Conservation (phyloP, 768 basidiomycete genomes). For the Leucogyrophana mollusca region DNA sequence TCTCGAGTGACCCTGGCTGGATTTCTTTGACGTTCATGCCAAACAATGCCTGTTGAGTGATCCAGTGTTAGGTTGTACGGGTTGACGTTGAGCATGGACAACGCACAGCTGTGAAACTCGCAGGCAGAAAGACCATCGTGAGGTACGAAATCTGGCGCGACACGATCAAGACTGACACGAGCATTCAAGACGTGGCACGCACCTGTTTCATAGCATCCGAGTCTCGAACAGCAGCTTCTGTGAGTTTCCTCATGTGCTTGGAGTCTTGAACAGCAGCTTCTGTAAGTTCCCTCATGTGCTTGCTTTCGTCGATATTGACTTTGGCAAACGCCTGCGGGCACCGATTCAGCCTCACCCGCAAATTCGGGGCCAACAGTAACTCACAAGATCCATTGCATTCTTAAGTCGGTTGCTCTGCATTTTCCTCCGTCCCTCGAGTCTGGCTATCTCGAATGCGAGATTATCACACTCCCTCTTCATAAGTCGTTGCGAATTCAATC, state of each 20-base stretch:
- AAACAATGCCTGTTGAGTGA: constrained; percentile 28
- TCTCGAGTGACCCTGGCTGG: constrained; percentile 18
- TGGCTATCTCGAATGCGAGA: constrained; percentile 40
- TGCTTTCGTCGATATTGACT: constrained; percentile 51
- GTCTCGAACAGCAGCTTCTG: constrained; percentile 34
- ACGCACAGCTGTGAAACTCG: constrained; percentile 38
- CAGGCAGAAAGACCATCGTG: constrained; percentile 58
- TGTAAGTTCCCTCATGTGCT: constrained; percentile 5
- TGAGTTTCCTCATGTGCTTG: constrained; percentile 44
- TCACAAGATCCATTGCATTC: constrained; percentile 15
- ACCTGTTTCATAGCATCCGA: constrained; percentile 29
- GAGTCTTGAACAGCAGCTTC: constrained; percentile 1
- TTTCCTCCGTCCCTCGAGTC: constrained; percentile 14
- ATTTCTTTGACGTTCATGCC: constrained; percentile 30
- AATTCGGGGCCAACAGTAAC: neutral
- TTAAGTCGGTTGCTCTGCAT: constrained; percentile 13
- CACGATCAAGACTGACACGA: constrained; percentile 2
- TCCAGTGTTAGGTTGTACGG: neutral
- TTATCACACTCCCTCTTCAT: constrained; percentile 7
- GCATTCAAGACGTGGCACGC: neutral
- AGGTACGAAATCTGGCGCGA: constrained; percentile 46
- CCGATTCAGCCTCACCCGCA: neutral
- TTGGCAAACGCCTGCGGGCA: constrained; percentile 48
- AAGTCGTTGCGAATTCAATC: constrained; percentile 24
- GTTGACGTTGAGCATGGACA: neutral